These are phyloP conservation scores for Venturia effusa DNA, from an alignment of 2,329 filamentous ascomycete species.

Conservation along the genomic window DNA sequence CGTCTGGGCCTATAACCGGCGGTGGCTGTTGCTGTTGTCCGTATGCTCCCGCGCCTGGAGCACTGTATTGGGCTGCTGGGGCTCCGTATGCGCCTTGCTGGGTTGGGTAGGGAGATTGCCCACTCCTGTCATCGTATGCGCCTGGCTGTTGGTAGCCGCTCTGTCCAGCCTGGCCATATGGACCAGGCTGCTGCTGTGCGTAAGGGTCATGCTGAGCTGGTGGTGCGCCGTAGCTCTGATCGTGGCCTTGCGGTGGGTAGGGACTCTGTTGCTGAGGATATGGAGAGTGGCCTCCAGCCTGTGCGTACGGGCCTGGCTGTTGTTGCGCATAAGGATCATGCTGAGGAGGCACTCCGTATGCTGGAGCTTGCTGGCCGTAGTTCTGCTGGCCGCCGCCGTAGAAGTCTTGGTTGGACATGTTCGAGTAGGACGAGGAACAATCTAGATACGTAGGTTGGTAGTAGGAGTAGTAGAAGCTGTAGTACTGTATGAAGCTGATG, in stretches of 20 bases:
- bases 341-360: neutral
- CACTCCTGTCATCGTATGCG: conserved; percentile 2
- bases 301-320: neutral
- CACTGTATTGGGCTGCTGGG: neutral
- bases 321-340: conserved; percentile 9
- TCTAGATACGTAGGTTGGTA: neutral
- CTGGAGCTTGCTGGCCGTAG: neutral
- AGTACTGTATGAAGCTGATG: neutral
- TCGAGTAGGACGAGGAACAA: neutral
- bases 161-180: neutral
- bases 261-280: conserved; percentile 9
- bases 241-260: conserved; percentile 8
- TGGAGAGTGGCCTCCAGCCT: conserved; percentile 6
- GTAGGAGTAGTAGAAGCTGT: neutral
- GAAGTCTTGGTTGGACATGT: conserved; percentile 12
- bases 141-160: conserved; percentile 1
- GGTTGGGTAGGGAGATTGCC: neutral
- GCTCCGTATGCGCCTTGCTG: conserved; percentile 5
- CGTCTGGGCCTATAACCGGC: neutral
- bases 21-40: neutral
- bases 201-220: neutral
- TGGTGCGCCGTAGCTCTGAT: conserved; percentile 8
- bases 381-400: conserved; percentile 2
- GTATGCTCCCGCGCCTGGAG: neutral
- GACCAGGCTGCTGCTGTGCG: neutral